Evolutionary conservation across 140 eudicot genomes (phyloP).

Genomic region (Oenanthe javanica): DNA sequence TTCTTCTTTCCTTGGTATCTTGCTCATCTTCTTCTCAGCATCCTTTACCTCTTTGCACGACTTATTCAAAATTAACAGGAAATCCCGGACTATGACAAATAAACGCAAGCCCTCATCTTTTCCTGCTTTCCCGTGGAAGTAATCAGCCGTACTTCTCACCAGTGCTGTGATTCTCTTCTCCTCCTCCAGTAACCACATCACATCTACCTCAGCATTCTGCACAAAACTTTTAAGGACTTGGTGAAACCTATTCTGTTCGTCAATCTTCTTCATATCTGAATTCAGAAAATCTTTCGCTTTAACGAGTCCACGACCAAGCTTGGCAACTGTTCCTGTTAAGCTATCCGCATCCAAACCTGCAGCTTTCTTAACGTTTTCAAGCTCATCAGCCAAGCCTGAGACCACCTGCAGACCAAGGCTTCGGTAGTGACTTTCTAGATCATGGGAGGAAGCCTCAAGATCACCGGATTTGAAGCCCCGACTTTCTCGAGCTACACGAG

Average conservation of each 20-base stretch:
- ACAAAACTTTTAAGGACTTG: constrained; percentile 50
- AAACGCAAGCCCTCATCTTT: constrained; percentile 90
- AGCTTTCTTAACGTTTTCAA: constrained; percentile 67
- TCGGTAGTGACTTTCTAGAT: constrained; percentile 59
- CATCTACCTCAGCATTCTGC: constrained; percentile 66
- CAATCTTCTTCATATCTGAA: constrained; percentile 48
- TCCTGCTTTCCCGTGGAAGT: constrained; percentile 81
- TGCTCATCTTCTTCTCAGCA: constrained; percentile 26
- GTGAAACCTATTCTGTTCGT: constrained; percentile 55
- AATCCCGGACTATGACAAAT: constrained; percentile 84
- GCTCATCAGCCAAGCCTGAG: constrained; percentile 57
- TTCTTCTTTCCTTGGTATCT: constrained; percentile 29
- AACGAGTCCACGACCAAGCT: constrained; percentile 38
- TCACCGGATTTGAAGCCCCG: constrained; percentile 42
- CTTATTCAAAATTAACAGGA: constrained; percentile 61
- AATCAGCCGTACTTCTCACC: constrained; percentile 78
- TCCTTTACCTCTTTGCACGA: constrained; percentile 67
- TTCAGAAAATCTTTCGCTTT: constrained; percentile 65
- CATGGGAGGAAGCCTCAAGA: constrained; percentile 42
- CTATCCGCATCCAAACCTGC: constrained; percentile 70
- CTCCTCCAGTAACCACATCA: constrained; percentile 65
- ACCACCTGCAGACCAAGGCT: constrained; percentile 75
- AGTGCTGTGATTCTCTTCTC: constrained; percentile 82
- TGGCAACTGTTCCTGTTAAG: constrained; percentile 61
- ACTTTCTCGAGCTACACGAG: constrained; percentile 44